Percentiles rank a stretch among this genome's conserved stretches.
Conservation (phyloP, 2,329 filamentous ascomycete species). For the Monilinia vaccinii-corymbosi region DNA sequence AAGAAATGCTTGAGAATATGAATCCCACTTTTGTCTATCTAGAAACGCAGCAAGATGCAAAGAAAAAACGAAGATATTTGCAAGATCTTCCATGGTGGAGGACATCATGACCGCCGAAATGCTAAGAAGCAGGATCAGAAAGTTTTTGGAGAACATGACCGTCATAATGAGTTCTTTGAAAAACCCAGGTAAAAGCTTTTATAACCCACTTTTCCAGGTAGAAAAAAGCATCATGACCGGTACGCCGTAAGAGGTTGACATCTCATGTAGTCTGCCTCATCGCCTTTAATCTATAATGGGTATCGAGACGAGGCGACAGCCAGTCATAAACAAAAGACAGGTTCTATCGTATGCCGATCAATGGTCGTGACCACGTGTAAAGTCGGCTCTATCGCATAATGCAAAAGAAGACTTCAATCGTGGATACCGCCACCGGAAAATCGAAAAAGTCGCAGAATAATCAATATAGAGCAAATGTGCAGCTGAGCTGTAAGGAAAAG, state of each 20-base stretch:
- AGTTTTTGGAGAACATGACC: conserved; percentile 27
- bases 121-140: conserved; percentile 17
- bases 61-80: conserved; percentile 18
- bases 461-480: conserved; percentile 16
- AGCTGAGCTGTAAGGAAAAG: conserved; percentile 12
- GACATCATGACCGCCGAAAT: conserved; percentile 19
- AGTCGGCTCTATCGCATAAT: conserved; percentile 22
- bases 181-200: conserved; percentile 13
- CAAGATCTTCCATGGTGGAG: conserved; percentile 26
- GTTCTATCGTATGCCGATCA: conserved; percentile 32
- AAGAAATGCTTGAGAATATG: conserved; percentile 18
- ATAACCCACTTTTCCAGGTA: conserved; percentile 17
- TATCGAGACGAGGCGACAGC: conserved; percentile 25
- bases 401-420: conserved; percentile 23
- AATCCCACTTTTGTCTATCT: conserved; percentile 27
- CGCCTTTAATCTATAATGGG: conserved; percentile 29
- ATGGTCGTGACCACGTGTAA: conserved; percentile 24
- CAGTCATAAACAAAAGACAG: conserved; percentile 30
- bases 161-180: conserved; percentile 30
- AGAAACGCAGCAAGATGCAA: conserved; percentile 16
- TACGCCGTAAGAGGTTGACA: conserved; percentile 25
- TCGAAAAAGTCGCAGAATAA: conserved; percentile 21
- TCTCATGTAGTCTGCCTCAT: conserved; percentile 28
- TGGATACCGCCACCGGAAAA: conserved; percentile 28
- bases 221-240: conserved; percentile 28